A percentile compares a stretch with the other conserved stretches of the same genome.
These are phyloP conservation scores for Phoma sp. DNA, from an alignment of 2,329 filamentous ascomycete species.

Conservation along the genomic window DNA sequence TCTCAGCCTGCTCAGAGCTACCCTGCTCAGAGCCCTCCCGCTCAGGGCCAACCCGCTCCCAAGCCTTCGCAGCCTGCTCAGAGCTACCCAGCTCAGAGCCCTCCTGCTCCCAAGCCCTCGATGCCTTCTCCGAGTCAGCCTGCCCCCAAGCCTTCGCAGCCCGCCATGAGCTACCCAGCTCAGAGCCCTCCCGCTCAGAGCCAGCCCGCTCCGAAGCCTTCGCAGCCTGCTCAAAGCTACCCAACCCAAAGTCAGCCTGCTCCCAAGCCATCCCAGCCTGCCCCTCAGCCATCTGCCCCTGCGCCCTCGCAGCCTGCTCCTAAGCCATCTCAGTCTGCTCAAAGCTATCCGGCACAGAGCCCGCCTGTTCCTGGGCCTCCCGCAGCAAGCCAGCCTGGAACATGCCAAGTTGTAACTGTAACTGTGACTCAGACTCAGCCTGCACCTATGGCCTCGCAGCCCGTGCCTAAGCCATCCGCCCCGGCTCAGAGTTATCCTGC, in stretches of 20 bases:
- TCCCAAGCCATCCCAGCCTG: background rate
- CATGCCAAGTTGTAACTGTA: background rate
- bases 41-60: background rate
- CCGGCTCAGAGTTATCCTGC: background rate
- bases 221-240: background rate
- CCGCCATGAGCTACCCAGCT: background rate
- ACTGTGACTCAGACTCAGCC: background rate
- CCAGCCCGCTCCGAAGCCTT: background rate
- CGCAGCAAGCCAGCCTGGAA: background rate
- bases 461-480: background rate
- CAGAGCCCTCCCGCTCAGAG: background rate
- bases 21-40: background rate
- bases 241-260: background rate
- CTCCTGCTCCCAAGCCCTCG: background rate
- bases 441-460: background rate
- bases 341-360: background rate
- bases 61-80: background rate
- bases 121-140: background rate
- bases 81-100: background rate
- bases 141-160: background rate
- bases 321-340: background rate
- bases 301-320: background rate
- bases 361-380: background rate
- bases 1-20: slow-evolving; percentile 3
- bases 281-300: background rate